phyloP scores from a whole-genome alignment of 331 rosid genomes.

The Erythrophleum ivorense region DNA sequence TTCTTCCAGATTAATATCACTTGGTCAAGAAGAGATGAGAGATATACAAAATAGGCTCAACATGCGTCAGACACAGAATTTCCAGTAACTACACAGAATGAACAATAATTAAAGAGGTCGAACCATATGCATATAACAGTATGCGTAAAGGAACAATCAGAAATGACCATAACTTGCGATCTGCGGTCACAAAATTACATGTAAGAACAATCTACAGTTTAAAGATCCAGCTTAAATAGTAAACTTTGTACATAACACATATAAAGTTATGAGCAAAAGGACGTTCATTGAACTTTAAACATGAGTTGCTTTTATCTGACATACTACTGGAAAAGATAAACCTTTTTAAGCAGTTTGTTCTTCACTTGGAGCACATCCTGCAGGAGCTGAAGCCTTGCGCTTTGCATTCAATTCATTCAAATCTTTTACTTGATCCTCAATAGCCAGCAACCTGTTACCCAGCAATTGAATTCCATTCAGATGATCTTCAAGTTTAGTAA shows the following conservation, averaged over 20 bases:
- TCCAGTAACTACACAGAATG: neutral
- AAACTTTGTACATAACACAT: constrained; percentile 40
- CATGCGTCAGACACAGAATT: constrained; percentile 22
- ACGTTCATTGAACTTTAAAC: constrained; percentile 21
- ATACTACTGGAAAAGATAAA: constrained; percentile 25
- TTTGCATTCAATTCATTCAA: constrained; percentile 54
- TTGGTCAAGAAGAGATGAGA: constrained; percentile 18
- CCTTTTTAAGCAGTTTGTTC: constrained; percentile 41
- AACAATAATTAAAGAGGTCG: neutral
- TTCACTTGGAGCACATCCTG: constrained; percentile 46
- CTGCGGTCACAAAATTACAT: constrained; percentile 17
- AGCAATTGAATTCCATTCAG: constrained; percentile 45
- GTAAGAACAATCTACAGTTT: constrained; percentile 23
- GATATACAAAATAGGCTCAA: constrained; percentile 25
- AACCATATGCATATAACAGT: constrained; percentile 12
- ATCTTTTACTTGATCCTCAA: constrained; percentile 55
- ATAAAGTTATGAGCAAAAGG: constrained; percentile 21
- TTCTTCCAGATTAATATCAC: constrained; percentile 17
- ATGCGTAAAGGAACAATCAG: neutral
- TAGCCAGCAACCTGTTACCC: constrained; percentile 50
- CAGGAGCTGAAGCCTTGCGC: constrained; percentile 44
- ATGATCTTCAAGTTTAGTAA: constrained; percentile 48
- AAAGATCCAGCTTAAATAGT: constrained; percentile 22
- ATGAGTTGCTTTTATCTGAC: constrained; percentile 4
- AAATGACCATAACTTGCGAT: constrained; percentile 20